Conservation (phyloP, 106 monocot genomes). For the Triglochin maritima region DNA sequence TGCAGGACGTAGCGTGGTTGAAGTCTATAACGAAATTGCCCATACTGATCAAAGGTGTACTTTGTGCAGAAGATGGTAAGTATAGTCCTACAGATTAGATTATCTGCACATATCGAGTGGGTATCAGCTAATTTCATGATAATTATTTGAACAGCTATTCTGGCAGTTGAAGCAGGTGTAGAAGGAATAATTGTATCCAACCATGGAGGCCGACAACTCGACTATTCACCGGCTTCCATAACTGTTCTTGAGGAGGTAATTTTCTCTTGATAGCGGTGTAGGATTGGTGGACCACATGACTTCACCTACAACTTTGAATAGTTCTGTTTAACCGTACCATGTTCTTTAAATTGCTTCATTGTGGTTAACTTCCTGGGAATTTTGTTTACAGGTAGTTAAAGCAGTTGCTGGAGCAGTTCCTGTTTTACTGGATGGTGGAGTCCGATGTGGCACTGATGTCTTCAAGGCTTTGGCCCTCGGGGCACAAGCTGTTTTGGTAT, state of each 20-base stretch:
- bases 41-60: no score
- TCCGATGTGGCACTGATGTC: conserved; percentile 72
- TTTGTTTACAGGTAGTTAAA: conserved; percentile 42
- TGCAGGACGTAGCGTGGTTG: no score
- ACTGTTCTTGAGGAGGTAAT: conserved; percentile 58
- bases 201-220: conserved; percentile 76
- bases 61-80: no score
- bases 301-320: no score
- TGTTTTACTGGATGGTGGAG: conserved; percentile 70
- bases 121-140: background rate
- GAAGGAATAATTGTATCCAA: conserved; percentile 74
- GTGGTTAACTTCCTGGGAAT: background rate
- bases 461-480: conserved; percentile 89
- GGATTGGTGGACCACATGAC: no score
- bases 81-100: no score
- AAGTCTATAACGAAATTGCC: no score
- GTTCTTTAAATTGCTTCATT: background rate
- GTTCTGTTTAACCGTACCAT: no score
- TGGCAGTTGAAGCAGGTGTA: conserved; percentile 49
- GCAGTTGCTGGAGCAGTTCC: conserved; percentile 62
- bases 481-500: conserved; percentile 9
- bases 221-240: conserved; percentile 65
- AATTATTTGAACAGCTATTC: conserved; percentile 23
- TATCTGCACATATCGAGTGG: no score
- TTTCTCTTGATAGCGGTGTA: background rate